Percentiles rank a stretch among this genome's conserved stretches.
These are phyloP conservation scores for Aspergillus felis DNA, from an alignment of 2,329 filamentous ascomycete species.

Conservation along the genomic window DNA sequence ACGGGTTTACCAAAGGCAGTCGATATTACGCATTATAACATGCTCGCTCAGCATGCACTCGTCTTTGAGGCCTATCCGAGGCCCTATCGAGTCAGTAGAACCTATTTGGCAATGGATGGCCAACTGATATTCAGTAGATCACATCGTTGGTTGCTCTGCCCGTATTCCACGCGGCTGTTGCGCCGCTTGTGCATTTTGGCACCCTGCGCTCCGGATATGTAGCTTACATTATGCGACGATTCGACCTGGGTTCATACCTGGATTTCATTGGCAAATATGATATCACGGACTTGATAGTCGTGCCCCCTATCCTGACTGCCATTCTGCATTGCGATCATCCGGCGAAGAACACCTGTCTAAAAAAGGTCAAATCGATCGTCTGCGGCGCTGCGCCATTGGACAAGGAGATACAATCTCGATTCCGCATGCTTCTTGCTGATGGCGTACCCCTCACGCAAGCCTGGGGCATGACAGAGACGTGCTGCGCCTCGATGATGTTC, in stretches of 20 bases:
- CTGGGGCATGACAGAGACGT: constrained; percentile 57
- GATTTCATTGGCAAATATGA: constrained; percentile 44
- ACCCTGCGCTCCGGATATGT: constrained; percentile 39
- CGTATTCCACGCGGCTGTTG: constrained; percentile 51
- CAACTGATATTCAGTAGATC: too few relatives aligned
- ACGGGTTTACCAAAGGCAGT: constrained; percentile 60
- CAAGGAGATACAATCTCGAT: constrained; percentile 46
- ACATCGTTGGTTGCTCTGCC: constrained; percentile 47
- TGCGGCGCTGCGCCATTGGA: constrained; percentile 50
- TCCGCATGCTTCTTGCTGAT: constrained; percentile 41
- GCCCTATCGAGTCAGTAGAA: constrained; percentile 41
- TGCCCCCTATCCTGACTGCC: constrained; percentile 52
- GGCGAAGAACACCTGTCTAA: too few relatives aligned
- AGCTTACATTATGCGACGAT: constrained; percentile 46
- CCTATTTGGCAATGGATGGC: too few relatives aligned
- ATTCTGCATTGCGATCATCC: constrained; percentile 39
- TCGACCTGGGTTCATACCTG: constrained; percentile 49
- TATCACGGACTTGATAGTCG: constrained; percentile 50
- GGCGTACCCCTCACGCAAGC: constrained; percentile 47
- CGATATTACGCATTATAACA: constrained; percentile 55
- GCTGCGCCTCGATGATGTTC: constrained; percentile 42
- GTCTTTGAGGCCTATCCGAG: constrained; percentile 41
- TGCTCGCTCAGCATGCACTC: constrained; percentile 52
- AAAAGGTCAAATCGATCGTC: too few relatives aligned
- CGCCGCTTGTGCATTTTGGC: constrained; percentile 41